Evolutionary conservation across 768 basidiomycete species (phyloP), one percentile per base, ranked within the genome.

Genomic region (Leccinum sublutescens): DNA sequence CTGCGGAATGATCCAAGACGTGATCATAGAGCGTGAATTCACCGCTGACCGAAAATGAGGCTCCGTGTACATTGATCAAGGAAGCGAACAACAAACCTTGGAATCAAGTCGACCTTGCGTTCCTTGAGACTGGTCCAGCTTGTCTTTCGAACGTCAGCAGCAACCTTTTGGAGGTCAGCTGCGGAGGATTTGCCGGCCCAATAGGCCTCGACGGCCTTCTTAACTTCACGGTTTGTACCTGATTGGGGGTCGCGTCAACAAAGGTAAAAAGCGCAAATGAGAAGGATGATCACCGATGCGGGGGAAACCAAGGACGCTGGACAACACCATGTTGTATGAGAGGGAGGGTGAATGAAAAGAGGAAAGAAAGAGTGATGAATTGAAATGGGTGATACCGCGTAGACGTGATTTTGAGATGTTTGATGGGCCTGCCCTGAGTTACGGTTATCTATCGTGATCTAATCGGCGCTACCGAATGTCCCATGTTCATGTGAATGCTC

Each of bases 1-100:
- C 87, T 62, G 89, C 85, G 63, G 94, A 94, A 79, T 96, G 94
- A 79, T 98, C 96, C 69, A 98, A 87, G 74, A 98, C 93, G 76
- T 98, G 96, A 78, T 98, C 96, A 76, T 98, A 99, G 62, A 99
- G 86, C 34, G 97, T 91, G 77, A 99, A 99, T 73, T 98, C 97
- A 70, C 96, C 96, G 70, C 97, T 99, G 68, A 51, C 65, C 59
- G 54, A 47, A 59, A 45, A 66, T 71, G 51, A 68, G 62, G 33
- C 5, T 33, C 33, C 57, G 47, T n/a, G 31, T 15, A 54, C 5
- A 27, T 12, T 50, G 38, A 14, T 9, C 56, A 53, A 56, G 33
- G 61, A 54, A 64, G 50, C 56, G 60, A 43, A 31, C 21, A 27
- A 55, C 83, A 57, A 63, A 95, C 96, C 94, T 95, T 55, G 96